Base-by-base conservation (phyloP, 2,329 filamentous ascomycete genomes). In the Penicillium aurantiogriseum region DNA sequence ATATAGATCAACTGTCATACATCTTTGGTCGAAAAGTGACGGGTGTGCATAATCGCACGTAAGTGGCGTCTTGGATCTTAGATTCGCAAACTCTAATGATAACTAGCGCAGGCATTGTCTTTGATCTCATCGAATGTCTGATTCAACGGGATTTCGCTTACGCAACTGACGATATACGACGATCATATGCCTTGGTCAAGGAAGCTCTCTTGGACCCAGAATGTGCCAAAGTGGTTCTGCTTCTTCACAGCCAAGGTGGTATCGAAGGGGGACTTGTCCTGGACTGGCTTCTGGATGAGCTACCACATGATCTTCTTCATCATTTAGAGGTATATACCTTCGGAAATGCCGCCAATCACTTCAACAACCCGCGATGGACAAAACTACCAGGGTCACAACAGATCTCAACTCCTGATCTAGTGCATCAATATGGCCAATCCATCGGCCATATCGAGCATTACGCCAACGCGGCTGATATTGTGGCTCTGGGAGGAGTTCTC, bases 401-500 rank as follows among this genome's bases (percentile, higher is more conserved):
- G 4, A 44, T 46, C 21, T n/a, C 44, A 51, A 54, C 42, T 5
- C 17, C 33, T 13, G 54, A 47, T 23, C 5, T 29, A 7, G n/a
- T 31, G 15, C 42, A 29, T 35, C 42, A 56, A 29, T 53, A 42
- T 47, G 54, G 42, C 8, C 54, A 58, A 5, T 61, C 64, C 3
- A 86, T 93, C 51, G 80, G 83, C 6, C 82, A 92, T 63, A 87
- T 94, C 39, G 90, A 94, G 73, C 90, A 94, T 72, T 94, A 92
- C 67, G 88, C 87, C 3, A 89, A 92, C 69, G 82, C 81, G 9
- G 82, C 80, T 17, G 90, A 94, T 66, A 89, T 91, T 63, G 89
- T 93, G 2, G 83, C 89, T 4, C 77, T 86, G 10, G 90, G 88
- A 81, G 90, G 90, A 1, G 85, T 92, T 6, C 77, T 93, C 36